Percentiles rank a stretch among this genome's conserved stretches.
phyloP scores from a whole-genome alignment of 441 rosid genomes.

The Aquilaria agallochum region DNA sequence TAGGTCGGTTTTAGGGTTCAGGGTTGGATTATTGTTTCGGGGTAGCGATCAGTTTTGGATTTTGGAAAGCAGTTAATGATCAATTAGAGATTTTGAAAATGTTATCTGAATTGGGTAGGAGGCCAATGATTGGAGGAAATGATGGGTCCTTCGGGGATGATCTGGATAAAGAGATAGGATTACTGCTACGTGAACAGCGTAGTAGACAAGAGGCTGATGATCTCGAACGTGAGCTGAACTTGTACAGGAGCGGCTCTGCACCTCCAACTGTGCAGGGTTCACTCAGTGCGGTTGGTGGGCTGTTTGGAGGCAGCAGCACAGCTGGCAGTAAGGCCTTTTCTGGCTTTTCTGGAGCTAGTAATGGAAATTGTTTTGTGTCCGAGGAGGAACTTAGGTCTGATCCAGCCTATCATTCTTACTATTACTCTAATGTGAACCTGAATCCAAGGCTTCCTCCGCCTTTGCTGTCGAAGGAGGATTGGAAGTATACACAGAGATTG shows the following conservation, averaged over 20 bases:
- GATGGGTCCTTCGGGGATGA: conserved; percentile 83
- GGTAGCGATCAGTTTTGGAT: conserved; percentile 22
- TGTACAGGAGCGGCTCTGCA: conserved; percentile 94
- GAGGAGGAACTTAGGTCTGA: conserved; percentile 91
- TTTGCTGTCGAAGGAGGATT: conserved; percentile 81
- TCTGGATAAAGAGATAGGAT: conserved; percentile 69
- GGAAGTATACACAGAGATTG: conserved; percentile 83
- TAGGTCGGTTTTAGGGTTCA: conserved; percentile 15
- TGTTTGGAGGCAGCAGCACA: conserved; percentile 46
- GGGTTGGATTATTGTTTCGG: conserved; percentile 23
- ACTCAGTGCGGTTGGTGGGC: conserved; percentile 67
- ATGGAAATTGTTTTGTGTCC: conserved; percentile 40
- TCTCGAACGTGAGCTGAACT: conserved; percentile 69
- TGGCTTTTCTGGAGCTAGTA: conserved; percentile 41
- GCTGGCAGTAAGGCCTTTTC: conserved; percentile 26
- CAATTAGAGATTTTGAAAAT: conserved; percentile 40
- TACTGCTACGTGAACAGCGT: conserved; percentile 66
- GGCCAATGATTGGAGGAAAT: conserved; percentile 64
- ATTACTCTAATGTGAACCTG: conserved; percentile 80
- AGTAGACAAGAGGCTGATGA: conserved; percentile 67
- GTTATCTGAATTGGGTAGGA: conserved; percentile 69
- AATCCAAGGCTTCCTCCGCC: conserved; percentile 99
- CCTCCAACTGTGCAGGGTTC: conserved; percentile 98
- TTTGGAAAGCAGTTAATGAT: conserved; percentile 22
- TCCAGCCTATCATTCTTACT: conserved; percentile 77